phyloP scores from a whole-genome alignment of 208 protist species.

The Leptomonas seymouri region DNA sequence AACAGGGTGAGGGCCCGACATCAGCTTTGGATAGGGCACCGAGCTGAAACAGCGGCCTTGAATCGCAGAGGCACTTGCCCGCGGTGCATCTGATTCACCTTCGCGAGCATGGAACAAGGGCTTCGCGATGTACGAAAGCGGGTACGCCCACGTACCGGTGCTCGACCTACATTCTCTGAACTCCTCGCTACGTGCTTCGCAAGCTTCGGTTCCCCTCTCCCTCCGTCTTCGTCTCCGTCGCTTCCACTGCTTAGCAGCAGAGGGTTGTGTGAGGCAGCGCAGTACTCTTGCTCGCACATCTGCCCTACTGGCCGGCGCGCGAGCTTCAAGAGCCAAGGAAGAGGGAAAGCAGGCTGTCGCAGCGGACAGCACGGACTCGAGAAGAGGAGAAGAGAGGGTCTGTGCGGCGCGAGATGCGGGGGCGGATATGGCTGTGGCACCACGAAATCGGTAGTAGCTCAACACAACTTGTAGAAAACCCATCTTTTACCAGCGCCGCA shows the following conservation, averaged over 20 bases:
- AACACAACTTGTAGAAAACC: slow-evolving; percentile 25
- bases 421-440: not conserved
- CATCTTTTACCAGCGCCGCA: not conserved
- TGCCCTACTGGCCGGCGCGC: not conserved
- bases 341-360: not conserved
- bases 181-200: not conserved
- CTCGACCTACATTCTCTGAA: not conserved
- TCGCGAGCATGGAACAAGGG: no score
- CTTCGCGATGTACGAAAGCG: no score
- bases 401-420: not conserved
- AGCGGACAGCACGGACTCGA: not conserved
- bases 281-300: not conserved
- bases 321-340: not conserved
- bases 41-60: no score
- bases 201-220: not conserved
- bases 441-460: slow-evolving; percentile 8
- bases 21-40: no score
- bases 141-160: no score
- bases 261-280: not conserved
- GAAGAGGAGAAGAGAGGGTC: not conserved
- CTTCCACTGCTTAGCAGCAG: not conserved
- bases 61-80: no score
- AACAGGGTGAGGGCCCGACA: no score
- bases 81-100: no score
- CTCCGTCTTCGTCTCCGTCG: not conserved